Evolutionary conservation across 2,329 filamentous ascomycete genomes (phyloP), one percentile per base, ranked within the genome.

Genomic region (Scedosporium apiospermum): DNA sequence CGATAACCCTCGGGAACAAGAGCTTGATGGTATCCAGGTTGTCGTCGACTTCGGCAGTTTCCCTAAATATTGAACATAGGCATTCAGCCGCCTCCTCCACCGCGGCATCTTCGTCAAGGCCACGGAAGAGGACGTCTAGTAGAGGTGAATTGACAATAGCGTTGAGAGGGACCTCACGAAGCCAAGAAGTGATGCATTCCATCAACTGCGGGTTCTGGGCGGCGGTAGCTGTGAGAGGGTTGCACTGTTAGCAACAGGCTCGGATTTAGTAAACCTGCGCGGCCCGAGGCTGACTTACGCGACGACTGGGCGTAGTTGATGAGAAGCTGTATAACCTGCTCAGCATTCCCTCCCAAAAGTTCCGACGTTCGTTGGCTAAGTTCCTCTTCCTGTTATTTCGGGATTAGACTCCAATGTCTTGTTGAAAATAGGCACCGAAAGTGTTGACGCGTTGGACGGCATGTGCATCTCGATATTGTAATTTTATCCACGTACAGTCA

Each of bases 161-260:
- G 66, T 82, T 82, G 58, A 96, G 84, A 0, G 93, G 91, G 6
- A 99, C 91, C 76, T 99, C 95, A 68, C 92, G 86, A 67, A 98
- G 83, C 95, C 95, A 99, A 3, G 95, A 97, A 38, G 92, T 96
- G 68, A 98, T 92, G 73, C 95, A 98, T 70, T 97, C 91, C 73
- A 98, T 87, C 58, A 99, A 82, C 70, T 93, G 89, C 2, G 93
- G 93, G 71, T 97, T 96, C 65, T 88, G 88, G 7, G 91, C 84
- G 26, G 93, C 92, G 58, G 85, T 79, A 60, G 83, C 91, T 92
- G 69, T 12, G 57, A 44, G 27, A 21, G 26, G 26, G 51, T 6
- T 9, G 14, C 6, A n/a, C 46, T 42, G 21, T 41, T 49, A 38
- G 34, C 41, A 58, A 27, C 38, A 30, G 42, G 53, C 26, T 55